A percentile compares a stretch with the other conserved stretches of the same genome.
phyloP scores from a whole-genome alignment of 768 basidiomycete genomes.

The Xerocomellus chrysenteron region DNA sequence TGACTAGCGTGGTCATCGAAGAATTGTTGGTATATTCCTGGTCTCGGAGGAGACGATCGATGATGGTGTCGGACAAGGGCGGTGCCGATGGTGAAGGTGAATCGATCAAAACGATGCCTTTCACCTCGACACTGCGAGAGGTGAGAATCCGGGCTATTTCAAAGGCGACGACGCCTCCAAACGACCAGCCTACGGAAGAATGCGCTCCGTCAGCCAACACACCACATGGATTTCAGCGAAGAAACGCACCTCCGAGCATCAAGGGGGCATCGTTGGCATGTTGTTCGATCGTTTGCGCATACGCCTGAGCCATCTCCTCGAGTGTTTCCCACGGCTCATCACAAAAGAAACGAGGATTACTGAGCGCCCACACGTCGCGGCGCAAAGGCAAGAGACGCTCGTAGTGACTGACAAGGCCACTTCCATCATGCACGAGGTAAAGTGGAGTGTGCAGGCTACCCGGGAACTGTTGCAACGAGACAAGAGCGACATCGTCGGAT shows the following conservation, averaged over 20 bases:
- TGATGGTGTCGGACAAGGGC: constrained; percentile 47
- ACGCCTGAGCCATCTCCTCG: constrained; percentile 51
- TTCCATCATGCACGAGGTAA: constrained; percentile 73
- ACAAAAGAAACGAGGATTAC: constrained; percentile 51
- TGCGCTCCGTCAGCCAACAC: not conserved
- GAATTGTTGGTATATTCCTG: constrained; percentile 29
- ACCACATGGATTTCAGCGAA: not conserved
- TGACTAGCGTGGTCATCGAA: constrained; percentile 38
- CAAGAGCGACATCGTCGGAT: constrained; percentile 32
- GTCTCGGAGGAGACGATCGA: constrained; percentile 45
- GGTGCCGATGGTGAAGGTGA: constrained; percentile 57
- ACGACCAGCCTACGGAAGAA: constrained; percentile 63
- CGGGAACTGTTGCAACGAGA: constrained; percentile 38
- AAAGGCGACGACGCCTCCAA: constrained; percentile 72
- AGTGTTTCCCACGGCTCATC: constrained; percentile 49
- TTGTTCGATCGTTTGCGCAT: constrained; percentile 42
- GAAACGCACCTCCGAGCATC: constrained; percentile 57
- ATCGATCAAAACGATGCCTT: constrained; percentile 67
- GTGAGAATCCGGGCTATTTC: constrained; percentile 55
- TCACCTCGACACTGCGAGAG: constrained; percentile 40
- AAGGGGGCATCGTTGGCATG: constrained; percentile 37
- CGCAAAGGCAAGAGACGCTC: constrained; percentile 45
- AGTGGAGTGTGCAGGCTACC: constrained; percentile 39
- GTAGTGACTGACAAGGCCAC: constrained; percentile 56
- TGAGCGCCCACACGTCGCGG: constrained; percentile 60